These are phyloP conservation scores for Penicillium sp. DNA, from an alignment of 2,329 filamentous ascomycete species.

Conservation along the genomic window DNA sequence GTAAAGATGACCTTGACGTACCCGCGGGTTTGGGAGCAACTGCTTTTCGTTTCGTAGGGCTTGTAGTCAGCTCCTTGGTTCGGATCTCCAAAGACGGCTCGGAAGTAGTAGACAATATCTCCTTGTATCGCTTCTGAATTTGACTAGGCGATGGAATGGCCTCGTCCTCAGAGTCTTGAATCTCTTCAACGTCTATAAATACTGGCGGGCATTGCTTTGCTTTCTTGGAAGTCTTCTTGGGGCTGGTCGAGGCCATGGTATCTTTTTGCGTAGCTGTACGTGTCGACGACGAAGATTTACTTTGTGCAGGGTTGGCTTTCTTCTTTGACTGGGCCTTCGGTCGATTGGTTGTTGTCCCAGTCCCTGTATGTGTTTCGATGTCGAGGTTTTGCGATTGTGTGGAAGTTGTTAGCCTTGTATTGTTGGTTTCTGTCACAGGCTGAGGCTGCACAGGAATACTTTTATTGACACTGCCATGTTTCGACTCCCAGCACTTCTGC, in stretches of 20 bases:
- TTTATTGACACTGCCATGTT: conserved; percentile 41
- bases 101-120: conserved; percentile 7
- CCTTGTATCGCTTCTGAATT: conserved; percentile 24
- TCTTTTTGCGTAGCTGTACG: neutral
- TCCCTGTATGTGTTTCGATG: neutral
- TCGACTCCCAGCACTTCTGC: conserved; percentile 71
- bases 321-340: conserved; percentile 4
- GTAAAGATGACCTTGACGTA: neutral
- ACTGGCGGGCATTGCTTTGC: conserved; percentile 8
- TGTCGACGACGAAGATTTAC: neutral
- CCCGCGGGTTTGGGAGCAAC: conserved; percentile 14
- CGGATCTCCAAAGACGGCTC: conserved; percentile 17
- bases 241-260: neutral
- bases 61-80: conserved; percentile 11
- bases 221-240: neutral
- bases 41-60: conserved; percentile 17
- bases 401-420: neutral
- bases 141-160: conserved; percentile 33
- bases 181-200: conserved; percentile 39
- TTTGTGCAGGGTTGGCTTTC: conserved; percentile 8
- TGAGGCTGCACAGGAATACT: conserved; percentile 24
- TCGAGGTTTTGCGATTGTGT: neutral
- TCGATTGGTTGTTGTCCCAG: neutral
- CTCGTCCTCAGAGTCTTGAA: conserved; percentile 44
- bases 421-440: neutral